These are phyloP conservation scores for Soucietia sequanensis DNA, from an alignment of 805 yeast species.

Conservation along the genomic window DNA sequence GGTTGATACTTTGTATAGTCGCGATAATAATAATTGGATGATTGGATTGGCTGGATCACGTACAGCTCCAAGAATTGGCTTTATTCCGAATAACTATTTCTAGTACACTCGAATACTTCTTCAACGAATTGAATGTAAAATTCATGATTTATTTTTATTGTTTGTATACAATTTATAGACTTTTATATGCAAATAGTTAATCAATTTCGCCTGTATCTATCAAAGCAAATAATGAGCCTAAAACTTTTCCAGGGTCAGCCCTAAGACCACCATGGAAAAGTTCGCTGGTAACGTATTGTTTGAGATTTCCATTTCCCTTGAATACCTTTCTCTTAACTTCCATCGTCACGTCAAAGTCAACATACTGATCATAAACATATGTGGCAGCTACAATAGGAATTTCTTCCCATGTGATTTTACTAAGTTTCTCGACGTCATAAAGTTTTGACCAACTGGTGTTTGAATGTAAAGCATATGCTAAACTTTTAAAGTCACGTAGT, in stretches of 20 bases:
- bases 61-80: slow-evolving; percentile 27
- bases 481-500: slow-evolving; percentile 34
- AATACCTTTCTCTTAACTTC: slow-evolving; percentile 30
- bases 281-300: slow-evolving; percentile 46
- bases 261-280: slow-evolving; percentile 52
- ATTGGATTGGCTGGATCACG: slow-evolving; percentile 23
- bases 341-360: slow-evolving; percentile 44
- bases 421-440: slow-evolving; percentile 31
- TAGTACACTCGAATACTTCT: too few relatives aligned
- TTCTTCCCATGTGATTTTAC: slow-evolving; percentile 26
- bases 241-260: slow-evolving; percentile 37
- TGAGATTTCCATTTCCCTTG: slow-evolving; percentile 31
- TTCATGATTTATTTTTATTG: too few relatives aligned
- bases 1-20: slow-evolving; percentile 16
- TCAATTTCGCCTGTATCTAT: slow-evolving; percentile 41
- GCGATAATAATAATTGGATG: slow-evolving; percentile 28
- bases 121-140: too few relatives aligned
- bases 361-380: slow-evolving; percentile 51
- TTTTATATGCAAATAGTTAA: slow-evolving; percentile 10
- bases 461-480: slow-evolving; percentile 38
- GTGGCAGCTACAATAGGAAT: slow-evolving; percentile 52
- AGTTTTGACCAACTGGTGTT: slow-evolving; percentile 35
- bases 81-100: slow-evolving; percentile 33
- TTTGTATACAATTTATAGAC: neutral
- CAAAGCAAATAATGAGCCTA: slow-evolving; percentile 38